These are phyloP conservation scores for Fusarium sp. DNA, from an alignment of 2,329 filamentous ascomycete species.

Conservation along the genomic window DNA sequence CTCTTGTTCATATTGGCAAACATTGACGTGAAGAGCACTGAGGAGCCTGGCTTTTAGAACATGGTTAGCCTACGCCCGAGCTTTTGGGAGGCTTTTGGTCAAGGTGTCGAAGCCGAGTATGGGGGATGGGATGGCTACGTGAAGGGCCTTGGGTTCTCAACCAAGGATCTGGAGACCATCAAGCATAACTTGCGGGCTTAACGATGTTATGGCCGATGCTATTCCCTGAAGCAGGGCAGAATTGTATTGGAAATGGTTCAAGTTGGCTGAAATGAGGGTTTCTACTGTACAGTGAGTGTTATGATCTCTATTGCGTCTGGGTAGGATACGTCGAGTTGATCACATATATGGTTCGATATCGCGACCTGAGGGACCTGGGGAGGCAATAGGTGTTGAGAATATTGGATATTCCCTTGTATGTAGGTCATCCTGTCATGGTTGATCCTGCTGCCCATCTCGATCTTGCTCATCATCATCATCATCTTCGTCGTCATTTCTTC, in stretches of 20 bases:
- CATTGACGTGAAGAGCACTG: conserved; percentile 48
- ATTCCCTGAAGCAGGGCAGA: neutral
- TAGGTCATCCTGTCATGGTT: neutral
- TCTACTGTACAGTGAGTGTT: neutral
- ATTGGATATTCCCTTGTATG: neutral
- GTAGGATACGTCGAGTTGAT: neutral
- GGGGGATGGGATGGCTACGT: conserved; percentile 63
- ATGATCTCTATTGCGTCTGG: neutral
- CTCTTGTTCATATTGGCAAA: conserved; percentile 54
- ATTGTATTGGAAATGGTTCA: neutral
- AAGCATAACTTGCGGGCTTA: conserved; percentile 55
- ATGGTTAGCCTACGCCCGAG: conserved; percentile 55
- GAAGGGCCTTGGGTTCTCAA: conserved; percentile 57
- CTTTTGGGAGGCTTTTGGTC: conserved; percentile 59
- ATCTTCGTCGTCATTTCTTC: neutral
- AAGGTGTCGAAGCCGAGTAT: conserved; percentile 55
- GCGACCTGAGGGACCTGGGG: neutral
- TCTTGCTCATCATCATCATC: neutral
- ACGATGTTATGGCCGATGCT: neutral
- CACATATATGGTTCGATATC: neutral
- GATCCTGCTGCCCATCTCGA: neutral
- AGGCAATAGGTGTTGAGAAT: neutral
- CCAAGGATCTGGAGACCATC: conserved; percentile 58
- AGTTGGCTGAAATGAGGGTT: neutral
- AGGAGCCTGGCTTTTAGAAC: conserved; percentile 61